Conservation (phyloP, 1,139 yeast genomes). For the Saccharomyces hybrid region DNA sequence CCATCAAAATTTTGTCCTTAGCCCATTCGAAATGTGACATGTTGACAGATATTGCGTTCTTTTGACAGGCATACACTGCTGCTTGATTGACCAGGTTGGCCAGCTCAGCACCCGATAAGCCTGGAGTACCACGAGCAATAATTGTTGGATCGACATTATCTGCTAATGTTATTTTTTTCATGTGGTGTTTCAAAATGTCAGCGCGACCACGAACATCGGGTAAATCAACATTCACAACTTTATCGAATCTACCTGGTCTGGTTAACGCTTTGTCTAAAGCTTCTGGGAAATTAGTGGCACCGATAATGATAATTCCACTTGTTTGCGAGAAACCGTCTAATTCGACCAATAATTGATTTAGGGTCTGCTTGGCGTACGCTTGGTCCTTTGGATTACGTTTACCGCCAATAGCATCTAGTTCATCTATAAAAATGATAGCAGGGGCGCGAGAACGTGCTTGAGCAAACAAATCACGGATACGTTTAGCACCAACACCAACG, state of each 20-base stretch:
- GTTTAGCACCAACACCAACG: slow-evolving; percentile 98
- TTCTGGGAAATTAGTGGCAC: slow-evolving; percentile 98
- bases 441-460: slow-evolving; percentile 96
- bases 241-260: slow-evolving; percentile 97
- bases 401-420: slow-evolving; percentile 96
- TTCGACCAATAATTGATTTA: slow-evolving; percentile 91
- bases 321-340: slow-evolving; percentile 93
- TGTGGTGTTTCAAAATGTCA: slow-evolving; percentile 84
- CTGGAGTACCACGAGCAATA: slow-evolving; percentile 95
- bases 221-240: slow-evolving; percentile 86
- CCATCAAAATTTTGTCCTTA: slow-evolving; percentile 92
- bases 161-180: slow-evolving; percentile 82
- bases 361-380: slow-evolving; percentile 94
- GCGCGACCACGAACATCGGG: slow-evolving; percentile 98
- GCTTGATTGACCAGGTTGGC: slow-evolving; percentile 96
- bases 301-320: slow-evolving; percentile 88
- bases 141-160: slow-evolving; percentile 79
- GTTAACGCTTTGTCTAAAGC: slow-evolving; percentile 92
- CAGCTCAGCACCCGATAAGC: slow-evolving; percentile 93
- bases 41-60: slow-evolving; percentile 81
- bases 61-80: slow-evolving; percentile 91
- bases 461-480: slow-evolving; percentile 85
- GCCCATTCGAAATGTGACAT: slow-evolving; percentile 98
- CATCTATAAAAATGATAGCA: slow-evolving; percentile 93
- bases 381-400: slow-evolving; percentile 96